Conservation (phyloP, 805 yeast species). For the Kluyveromyces starmeri region DNA sequence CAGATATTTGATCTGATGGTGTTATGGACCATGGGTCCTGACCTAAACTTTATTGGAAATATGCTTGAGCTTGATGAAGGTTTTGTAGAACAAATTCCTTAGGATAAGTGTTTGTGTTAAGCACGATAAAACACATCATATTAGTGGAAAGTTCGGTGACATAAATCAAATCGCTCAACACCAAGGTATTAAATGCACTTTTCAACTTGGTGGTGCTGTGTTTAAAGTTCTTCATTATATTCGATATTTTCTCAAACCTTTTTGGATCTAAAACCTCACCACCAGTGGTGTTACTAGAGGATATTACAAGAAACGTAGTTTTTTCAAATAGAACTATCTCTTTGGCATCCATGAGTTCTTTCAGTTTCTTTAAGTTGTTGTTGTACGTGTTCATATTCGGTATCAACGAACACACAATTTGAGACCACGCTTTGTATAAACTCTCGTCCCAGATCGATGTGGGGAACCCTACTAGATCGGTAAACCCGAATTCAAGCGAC, state of each 20-base stretch:
- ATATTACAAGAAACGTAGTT: constrained; percentile 68
- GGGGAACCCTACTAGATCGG: constrained; percentile 70
- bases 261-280: constrained; percentile 61
- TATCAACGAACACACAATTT: constrained; percentile 86
- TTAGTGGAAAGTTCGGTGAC: constrained; percentile 52
- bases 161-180: constrained; percentile 49
- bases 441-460: constrained; percentile 98
- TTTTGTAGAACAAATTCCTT: constrained; percentile 41
- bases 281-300: constrained; percentile 32
- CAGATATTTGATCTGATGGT: too few relatives aligned
- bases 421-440: constrained; percentile 94
- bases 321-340: constrained; percentile 89
- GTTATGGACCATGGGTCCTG: too few relatives aligned
- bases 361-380: constrained; percentile 62
- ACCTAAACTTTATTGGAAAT: constrained; percentile 32
- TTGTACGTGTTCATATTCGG: constrained; percentile 84
- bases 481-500: constrained; percentile 59
- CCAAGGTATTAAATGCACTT: constrained; percentile 70
- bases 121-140: constrained; percentile 52
- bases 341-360: constrained; percentile 68
- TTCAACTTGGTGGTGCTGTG: constrained; percentile 84
- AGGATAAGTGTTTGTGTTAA: constrained; percentile 34
- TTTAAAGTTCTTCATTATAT: constrained; percentile 87
- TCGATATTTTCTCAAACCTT: constrained; percentile 87
- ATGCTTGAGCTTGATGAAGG: constrained; percentile 46